Evolutionary conservation across 208 protist genomes (phyloP).

Genomic region (Leishmania mexicana): DNA sequence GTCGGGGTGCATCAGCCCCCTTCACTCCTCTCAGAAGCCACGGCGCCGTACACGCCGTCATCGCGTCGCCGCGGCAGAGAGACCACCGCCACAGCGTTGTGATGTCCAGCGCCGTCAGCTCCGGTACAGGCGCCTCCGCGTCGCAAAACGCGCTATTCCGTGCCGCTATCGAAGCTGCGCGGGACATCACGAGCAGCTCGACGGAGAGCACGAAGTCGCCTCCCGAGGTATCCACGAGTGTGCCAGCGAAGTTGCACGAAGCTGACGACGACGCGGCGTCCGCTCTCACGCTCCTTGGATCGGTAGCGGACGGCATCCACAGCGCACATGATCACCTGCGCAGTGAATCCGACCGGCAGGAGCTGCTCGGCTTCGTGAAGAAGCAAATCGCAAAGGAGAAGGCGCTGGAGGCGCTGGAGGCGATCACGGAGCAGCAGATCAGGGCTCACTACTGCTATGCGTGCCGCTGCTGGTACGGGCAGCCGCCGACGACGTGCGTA

Average conservation of each 20-base stretch:
- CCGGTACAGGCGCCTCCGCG: constrained; percentile 2
- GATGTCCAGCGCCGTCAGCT: neutral
- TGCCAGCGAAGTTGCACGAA: neutral
- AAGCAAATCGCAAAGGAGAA: constrained; percentile 59
- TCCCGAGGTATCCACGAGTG: neutral
- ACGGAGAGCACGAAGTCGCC: neutral
- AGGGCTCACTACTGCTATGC: constrained; percentile 62
- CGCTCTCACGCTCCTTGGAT: constrained; percentile 27
- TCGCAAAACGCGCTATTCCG: constrained; percentile 21
- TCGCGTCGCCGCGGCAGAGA: constrained; percentile 10
- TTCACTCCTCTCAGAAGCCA: constrained; percentile 26
- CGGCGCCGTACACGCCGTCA: constrained; percentile 25
- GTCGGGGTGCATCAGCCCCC: constrained; percentile 21
- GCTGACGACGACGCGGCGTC: neutral
- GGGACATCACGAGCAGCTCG: constrained; percentile 1
- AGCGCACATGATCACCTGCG: constrained; percentile 63
- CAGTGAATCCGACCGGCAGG: constrained; percentile 35
- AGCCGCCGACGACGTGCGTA: constrained; percentile 53
- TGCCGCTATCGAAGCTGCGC: constrained; percentile 23
- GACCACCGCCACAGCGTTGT: constrained; percentile 25
- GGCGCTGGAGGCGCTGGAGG: constrained; percentile 52
- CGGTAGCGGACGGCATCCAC: constrained; percentile 40
- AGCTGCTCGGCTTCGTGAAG: constrained; percentile 52
- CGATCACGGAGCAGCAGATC: constrained; percentile 58
- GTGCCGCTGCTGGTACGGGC: constrained; percentile 65